Evolutionary conservation across 805 yeast species (phyloP).

Genomic region (Saturnispora serradocipensis): DNA sequence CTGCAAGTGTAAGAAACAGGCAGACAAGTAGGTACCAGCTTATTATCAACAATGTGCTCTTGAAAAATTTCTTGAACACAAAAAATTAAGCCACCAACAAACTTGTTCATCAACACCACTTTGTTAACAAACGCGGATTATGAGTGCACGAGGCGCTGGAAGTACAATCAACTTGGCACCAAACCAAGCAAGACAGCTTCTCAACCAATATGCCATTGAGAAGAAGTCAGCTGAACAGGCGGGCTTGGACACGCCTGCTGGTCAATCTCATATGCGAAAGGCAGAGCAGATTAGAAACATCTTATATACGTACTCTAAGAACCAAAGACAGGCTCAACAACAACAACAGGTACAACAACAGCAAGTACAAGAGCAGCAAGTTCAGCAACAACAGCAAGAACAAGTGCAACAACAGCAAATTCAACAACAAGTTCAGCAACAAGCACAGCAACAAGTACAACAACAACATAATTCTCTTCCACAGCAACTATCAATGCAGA

Average conservation of each 20-base stretch:
- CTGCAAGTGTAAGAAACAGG: not conserved
- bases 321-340: slow-evolving; percentile 22
- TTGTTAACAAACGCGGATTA: not conserved
- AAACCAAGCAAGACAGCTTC: slow-evolving; percentile 47
- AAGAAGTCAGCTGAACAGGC: slow-evolving; percentile 54
- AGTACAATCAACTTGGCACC: slow-evolving; percentile 23
- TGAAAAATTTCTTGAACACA: not conserved
- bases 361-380: slow-evolving; percentile 13
- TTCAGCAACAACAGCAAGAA: slow-evolving; percentile 6
- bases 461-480: not conserved
- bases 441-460: not conserved
- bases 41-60: not conserved
- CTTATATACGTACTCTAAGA: slow-evolving; percentile 35
- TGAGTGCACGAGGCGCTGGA: slow-evolving; percentile 3
- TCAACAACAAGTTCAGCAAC: not conserved
- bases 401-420: slow-evolving; percentile 5
- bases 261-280: slow-evolving; percentile 51
- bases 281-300: slow-evolving; percentile 58
- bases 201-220: slow-evolving; percentile 50
- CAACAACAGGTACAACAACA: slow-evolving; percentile 19
- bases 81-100: not conserved
- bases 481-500: not conserved
- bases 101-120: not conserved
- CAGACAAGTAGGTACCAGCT: not conserved
- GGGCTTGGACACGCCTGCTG: slow-evolving; percentile 51